A percentile compares a stretch with the other conserved stretches of the same genome.
Conservation (phyloP, 257 asterid species). For the Lycium barbarum region DNA sequence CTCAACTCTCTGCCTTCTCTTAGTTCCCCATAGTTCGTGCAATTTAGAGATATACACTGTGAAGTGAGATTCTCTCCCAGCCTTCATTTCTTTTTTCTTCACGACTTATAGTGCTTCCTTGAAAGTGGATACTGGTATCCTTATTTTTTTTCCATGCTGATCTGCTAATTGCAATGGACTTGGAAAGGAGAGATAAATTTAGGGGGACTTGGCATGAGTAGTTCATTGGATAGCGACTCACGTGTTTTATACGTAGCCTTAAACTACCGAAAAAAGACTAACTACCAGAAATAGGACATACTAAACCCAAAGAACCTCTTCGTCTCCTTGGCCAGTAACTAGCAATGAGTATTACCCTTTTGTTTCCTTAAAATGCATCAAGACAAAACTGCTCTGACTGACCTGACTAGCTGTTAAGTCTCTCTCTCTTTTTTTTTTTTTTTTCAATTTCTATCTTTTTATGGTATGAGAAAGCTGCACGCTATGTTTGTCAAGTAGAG, state of each 20-base stretch:
- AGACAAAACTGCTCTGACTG: not conserved
- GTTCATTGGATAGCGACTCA: not conserved
- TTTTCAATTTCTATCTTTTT: slow-evolving; percentile 6
- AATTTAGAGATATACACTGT: not conserved
- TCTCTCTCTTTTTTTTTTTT: not conserved
- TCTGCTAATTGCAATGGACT: slow-evolving; percentile 3
- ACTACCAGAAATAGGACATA: not conserved
- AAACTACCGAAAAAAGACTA: not conserved
- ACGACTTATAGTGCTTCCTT: not conserved
- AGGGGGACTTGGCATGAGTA: not conserved
- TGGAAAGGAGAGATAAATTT: not conserved
- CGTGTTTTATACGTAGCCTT: not conserved
- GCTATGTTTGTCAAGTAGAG: not conserved
- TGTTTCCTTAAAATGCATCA: not conserved
- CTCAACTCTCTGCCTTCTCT: not conserved
- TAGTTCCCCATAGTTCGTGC: not conserved
- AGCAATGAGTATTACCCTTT: not conserved
- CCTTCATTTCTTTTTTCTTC: slow-evolving; percentile 1
- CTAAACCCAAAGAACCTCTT: slow-evolving; percentile 12
- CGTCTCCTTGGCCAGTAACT: slow-evolving; percentile 1
- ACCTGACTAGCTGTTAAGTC: not conserved
- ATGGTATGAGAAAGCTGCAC: not conserved
- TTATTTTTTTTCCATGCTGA: slow-evolving; percentile 3
- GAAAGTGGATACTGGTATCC: not conserved
- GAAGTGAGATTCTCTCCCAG: not conserved